Conservation (phyloP, 352 stramenopile species). For the Peronosclerospora sorghi region DNA sequence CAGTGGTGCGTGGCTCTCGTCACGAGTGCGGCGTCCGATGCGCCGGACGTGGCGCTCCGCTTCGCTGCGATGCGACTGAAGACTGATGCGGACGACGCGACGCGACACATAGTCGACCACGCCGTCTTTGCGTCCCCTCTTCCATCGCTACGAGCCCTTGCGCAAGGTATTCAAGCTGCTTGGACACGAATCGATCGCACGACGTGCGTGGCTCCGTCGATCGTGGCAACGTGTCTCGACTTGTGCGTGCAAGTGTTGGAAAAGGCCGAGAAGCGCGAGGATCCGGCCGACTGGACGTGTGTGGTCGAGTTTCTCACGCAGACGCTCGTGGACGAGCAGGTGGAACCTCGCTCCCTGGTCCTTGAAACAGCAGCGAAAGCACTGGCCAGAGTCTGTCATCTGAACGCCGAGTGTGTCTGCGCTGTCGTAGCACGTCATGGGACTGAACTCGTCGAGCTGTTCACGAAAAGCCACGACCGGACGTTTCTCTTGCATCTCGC, state of each 20-base stretch:
- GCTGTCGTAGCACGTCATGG: conserved; percentile 10
- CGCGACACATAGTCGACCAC: conserved; percentile 22
- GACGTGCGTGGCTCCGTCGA: conserved; percentile 20
- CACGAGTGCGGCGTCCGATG: conserved; percentile 4
- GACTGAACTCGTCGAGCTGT: conserved; percentile 16
- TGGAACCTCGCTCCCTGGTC: conserved; percentile 4
- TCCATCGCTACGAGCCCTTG: conserved; percentile 20
- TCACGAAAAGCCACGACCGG: conserved; percentile 18
- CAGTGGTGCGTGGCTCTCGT: conserved; percentile 44
- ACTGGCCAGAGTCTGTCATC: conserved; percentile 23
- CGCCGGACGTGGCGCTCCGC: conserved; percentile 33
- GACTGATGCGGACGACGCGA: conserved; percentile 30
- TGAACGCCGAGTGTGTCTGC: conserved; percentile 22
- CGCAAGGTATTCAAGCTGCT: conserved; percentile 15
- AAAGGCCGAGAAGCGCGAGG: conserved; percentile 1
- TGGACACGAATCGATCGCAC: conserved; percentile 31
- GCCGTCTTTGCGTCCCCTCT: conserved; percentile 37
- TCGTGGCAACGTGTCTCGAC: conserved; percentile 34
- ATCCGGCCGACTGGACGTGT: conserved; percentile 17
- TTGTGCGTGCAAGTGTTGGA: conserved; percentile 48
- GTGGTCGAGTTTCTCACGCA: conserved; percentile 42
- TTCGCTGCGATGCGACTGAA: conserved; percentile 47
- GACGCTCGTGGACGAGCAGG: conserved; percentile 23
- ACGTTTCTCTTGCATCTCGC: conserved; percentile 28
- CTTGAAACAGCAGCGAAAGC: conserved; percentile 27